A percentile compares a stretch with the other conserved stretches of the same genome.
Evolutionary conservation across 352 stramenopile genomes (phyloP).

Genomic region (Pythium scleroteichum): DNA sequence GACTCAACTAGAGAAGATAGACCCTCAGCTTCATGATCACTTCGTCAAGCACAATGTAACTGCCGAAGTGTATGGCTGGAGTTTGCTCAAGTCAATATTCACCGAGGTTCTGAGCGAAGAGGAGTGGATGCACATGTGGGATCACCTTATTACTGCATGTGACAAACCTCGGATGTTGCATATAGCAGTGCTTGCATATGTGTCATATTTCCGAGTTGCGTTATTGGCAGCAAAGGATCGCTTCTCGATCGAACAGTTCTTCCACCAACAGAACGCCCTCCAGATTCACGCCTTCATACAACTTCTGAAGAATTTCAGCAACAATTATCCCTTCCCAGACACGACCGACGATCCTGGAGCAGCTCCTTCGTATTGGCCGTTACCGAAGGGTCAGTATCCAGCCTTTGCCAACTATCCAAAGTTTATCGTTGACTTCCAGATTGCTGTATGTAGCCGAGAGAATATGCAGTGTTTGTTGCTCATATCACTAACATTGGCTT

Average conservation of each 20-base stretch:
- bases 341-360: background rate
- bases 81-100: slow-evolving; percentile 86
- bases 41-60: slow-evolving; percentile 65
- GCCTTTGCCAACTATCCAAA: slow-evolving; percentile 77
- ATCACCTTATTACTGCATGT: slow-evolving; percentile 79
- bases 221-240: slow-evolving; percentile 53
- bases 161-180: slow-evolving; percentile 66
- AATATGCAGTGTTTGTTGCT: too few relatives aligned
- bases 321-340: too few relatives aligned
- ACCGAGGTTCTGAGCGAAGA: slow-evolving; percentile 86
- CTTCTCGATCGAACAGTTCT: slow-evolving; percentile 81
- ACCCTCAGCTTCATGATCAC: slow-evolving; percentile 77
- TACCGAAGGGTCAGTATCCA: slow-evolving; percentile 74
- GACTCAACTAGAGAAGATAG: slow-evolving; percentile 59
- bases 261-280: slow-evolving; percentile 83
- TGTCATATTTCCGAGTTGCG: slow-evolving; percentile 67
- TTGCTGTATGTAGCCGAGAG: slow-evolving; percentile 48
- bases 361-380: slow-evolving; percentile 44
- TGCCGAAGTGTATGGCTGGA: slow-evolving; percentile 80
- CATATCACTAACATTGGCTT: too few relatives aligned
- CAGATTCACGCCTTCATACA: slow-evolving; percentile 74
- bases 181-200: slow-evolving; percentile 69
- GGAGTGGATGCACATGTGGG: slow-evolving; percentile 89
- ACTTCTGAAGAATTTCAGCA: slow-evolving; percentile 55
- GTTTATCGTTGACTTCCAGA: slow-evolving; percentile 85